These are phyloP conservation scores for Phaeomoniella chlamydospora DNA, from an alignment of 2,329 filamentous ascomycete genomes.

Conservation along the genomic window DNA sequence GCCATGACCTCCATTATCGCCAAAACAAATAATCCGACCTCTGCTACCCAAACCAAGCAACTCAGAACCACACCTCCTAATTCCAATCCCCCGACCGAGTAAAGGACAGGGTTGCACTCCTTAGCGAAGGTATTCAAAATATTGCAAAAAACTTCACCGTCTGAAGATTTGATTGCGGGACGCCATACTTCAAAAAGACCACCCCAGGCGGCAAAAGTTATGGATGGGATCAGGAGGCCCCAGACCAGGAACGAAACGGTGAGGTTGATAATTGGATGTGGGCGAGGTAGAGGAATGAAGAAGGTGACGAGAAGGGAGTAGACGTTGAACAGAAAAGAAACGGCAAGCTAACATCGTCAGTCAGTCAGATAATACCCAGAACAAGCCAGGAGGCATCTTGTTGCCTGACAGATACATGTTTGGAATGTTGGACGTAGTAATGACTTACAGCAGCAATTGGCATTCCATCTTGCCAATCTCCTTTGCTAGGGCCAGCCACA, in stretches of 20 bases:
- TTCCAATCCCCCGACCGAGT: constrained; percentile 15
- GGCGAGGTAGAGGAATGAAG: constrained; percentile 7
- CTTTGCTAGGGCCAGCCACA: constrained; percentile 10
- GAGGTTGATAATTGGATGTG: constrained; percentile 2
- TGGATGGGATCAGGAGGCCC: constrained; percentile 8
- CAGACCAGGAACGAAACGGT: constrained; percentile 9
- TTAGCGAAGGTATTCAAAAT: constrained; percentile 13
- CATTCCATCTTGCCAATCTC: constrained; percentile 18
- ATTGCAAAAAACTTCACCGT: constrained; percentile 10
- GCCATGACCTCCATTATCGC: not conserved
- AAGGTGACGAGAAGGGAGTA: constrained; percentile 7
- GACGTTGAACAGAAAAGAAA: constrained; percentile 10
- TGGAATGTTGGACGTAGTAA: no score
- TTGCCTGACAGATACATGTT: no score
- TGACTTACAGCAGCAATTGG: constrained; percentile 13
- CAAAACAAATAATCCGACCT: not conserved
- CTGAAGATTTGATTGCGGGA: constrained; percentile 4
- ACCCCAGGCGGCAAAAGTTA: constrained; percentile 14
- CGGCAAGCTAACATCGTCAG: constrained; percentile 5
- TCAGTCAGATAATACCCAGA: not conserved
- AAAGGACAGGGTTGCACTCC: constrained; percentile 16
- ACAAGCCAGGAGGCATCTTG: no score
- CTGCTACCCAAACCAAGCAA: constrained; percentile 11
- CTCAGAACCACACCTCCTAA: constrained; percentile 15
- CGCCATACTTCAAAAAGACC: constrained; percentile 17